Conservation (phyloP, 208 protist genomes). For the Acanthamoeba triangularis region DNA sequence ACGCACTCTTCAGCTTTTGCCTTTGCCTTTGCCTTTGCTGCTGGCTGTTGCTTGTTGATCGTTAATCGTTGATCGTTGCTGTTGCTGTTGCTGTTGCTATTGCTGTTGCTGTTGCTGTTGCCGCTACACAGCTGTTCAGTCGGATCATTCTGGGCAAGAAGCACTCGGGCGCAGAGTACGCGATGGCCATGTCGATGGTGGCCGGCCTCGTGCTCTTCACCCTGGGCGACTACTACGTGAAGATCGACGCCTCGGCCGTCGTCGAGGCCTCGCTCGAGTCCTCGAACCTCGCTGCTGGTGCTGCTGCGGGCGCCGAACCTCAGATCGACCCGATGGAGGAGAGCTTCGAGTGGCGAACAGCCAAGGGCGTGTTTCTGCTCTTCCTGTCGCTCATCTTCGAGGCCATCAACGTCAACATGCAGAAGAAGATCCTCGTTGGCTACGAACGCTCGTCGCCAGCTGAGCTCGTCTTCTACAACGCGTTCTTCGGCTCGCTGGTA, state of each 20-base stretch:
- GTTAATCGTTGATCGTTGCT: no score
- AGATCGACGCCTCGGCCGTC: not conserved
- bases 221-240: not conserved
- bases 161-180: not conserved
- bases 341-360: constrained; percentile 11
- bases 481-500: not conserved
- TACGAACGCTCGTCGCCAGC: constrained; percentile 1
- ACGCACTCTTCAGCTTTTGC: not conserved
- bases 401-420: constrained; percentile 27
- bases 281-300: not conserved
- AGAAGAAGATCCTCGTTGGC: constrained; percentile 14
- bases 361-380: not conserved
- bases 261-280: not conserved
- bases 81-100: no score
- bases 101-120: not conserved
- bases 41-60: not conserved
- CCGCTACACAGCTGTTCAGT: not conserved
- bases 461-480: constrained; percentile 26
- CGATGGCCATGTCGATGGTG: constrained; percentile 33
- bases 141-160: constrained; percentile 5
- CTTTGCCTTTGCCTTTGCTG: not conserved
- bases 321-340: not conserved
- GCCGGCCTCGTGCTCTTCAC: constrained; percentile 23
- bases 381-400: constrained; percentile 38
- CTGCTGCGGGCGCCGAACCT: not conserved